A percentile compares a stretch with the other conserved stretches of the same genome.
Evolutionary conservation across 257 asterid genomes (phyloP).

Genomic region (Nicotiana attenuata): DNA sequence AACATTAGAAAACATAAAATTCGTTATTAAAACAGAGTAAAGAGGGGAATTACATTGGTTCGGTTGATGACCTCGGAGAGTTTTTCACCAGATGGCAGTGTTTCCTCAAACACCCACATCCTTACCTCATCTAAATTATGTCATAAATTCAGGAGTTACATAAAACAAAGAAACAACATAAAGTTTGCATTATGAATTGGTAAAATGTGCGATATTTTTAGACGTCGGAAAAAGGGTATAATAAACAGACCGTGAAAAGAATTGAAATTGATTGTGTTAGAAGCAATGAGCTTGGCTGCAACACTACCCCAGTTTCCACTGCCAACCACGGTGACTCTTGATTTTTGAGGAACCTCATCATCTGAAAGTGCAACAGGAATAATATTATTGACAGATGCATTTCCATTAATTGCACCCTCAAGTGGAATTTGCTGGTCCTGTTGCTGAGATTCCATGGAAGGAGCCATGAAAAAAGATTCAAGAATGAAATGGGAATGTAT

Average conservation of each 20-base stretch:
- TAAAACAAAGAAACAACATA: background rate
- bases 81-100: slow-evolving; percentile 53
- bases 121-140: slow-evolving; percentile 57
- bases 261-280: slow-evolving; percentile 49
- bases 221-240: background rate
- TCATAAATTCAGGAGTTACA: background rate
- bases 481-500: background rate
- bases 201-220: background rate
- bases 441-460: slow-evolving; percentile 24
- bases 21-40: background rate
- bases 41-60: slow-evolving; percentile 39
- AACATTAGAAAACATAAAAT: background rate
- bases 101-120: slow-evolving; percentile 89
- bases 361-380: background rate
- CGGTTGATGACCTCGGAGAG: slow-evolving; percentile 66
- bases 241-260: slow-evolving; percentile 57
- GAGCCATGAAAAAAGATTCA: slow-evolving; percentile 25
- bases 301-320: slow-evolving; percentile 97
- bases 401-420: slow-evolving; percentile 1
- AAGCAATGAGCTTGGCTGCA: slow-evolving; percentile 84
- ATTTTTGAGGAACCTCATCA: slow-evolving; percentile 24
- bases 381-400: background rate
- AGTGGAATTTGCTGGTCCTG: background rate
- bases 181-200: background rate
- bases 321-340: slow-evolving; percentile 73